phyloP scores from a whole-genome alignment of 1,139 yeast genomes.

The Blastobotrys malaysiensis region DNA sequence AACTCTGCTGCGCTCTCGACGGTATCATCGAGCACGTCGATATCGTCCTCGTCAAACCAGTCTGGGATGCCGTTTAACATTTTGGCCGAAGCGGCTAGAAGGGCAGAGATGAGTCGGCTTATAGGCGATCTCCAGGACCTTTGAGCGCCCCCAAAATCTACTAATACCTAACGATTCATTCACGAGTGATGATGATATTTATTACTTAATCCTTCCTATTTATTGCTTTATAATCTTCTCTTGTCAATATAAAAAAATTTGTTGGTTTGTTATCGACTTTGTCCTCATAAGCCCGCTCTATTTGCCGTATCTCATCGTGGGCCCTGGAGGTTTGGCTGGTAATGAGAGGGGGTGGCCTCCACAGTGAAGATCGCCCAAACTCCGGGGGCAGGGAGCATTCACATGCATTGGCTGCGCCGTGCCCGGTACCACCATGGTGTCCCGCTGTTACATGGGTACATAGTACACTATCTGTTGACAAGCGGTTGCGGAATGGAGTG shows the following conservation, averaged over 20 bases:
- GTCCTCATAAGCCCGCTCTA: background rate
- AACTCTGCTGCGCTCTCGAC: background rate
- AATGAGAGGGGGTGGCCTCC: background rate
- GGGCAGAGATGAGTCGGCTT: conserved; percentile 29
- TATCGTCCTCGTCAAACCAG: background rate
- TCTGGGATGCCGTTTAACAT: conserved; percentile 19
- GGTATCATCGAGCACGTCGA: background rate
- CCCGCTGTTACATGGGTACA: no score
- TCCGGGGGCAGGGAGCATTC: background rate
- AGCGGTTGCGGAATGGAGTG: no score
- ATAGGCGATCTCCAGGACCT: conserved; percentile 21
- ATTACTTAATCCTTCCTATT: conserved; percentile 6
- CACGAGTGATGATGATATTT: conserved; percentile 1
- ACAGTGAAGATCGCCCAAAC: background rate
- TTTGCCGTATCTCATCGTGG: background rate
- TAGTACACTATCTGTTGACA: no score
- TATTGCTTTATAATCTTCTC: background rate
- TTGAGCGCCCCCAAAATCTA: background rate
- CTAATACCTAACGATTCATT: background rate
- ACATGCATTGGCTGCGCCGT: no score
- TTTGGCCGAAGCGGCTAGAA: conserved; percentile 30
- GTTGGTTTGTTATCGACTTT: background rate
- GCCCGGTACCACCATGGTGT: no score
- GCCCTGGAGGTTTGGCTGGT: background rate
- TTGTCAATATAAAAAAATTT: background rate